These are phyloP conservation scores for Colletotrichum paranaense DNA, from an alignment of 2,329 filamentous ascomycete genomes.

Conservation along the genomic window DNA sequence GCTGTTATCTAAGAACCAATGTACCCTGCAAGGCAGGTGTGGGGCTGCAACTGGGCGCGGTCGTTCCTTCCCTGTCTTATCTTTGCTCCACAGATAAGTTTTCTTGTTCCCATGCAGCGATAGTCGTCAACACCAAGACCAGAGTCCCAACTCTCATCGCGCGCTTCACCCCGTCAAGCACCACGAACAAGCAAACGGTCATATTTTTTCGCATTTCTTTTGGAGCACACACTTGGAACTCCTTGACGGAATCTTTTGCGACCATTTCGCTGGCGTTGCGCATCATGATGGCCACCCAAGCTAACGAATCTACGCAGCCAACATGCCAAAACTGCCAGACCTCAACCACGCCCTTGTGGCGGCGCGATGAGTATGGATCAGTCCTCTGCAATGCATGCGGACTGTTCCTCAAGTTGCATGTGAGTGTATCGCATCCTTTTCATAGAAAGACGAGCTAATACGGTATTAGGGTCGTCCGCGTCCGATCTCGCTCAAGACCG, in stretches of 20 bases:
- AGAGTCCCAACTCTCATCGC: conserved; percentile 11
- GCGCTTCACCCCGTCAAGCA: conserved; percentile 48
- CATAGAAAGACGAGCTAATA: not conserved
- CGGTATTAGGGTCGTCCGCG: conserved; percentile 70
- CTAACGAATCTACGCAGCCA: conserved; percentile 79
- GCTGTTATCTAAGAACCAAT: not conserved
- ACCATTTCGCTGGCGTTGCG: conserved; percentile 14
- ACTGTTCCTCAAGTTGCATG: conserved; percentile 96
- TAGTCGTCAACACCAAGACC: not conserved
- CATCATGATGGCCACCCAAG: conserved; percentile 64
- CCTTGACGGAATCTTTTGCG: not conserved
- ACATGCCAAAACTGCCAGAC: conserved; percentile 97
- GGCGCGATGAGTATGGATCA: conserved; percentile 93
- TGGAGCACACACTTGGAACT: not conserved
- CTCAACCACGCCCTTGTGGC: conserved; percentile 96
- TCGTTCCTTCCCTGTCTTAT: conserved; percentile 8
- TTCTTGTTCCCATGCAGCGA: not conserved
- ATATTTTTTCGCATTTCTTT: not conserved
- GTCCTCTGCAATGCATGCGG: conserved; percentile 99
- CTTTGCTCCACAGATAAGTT: conserved; percentile 28
- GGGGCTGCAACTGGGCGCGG: not conserved
- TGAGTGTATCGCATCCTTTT: not conserved
- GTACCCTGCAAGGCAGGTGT: not conserved
- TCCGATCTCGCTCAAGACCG: conserved; percentile 96
- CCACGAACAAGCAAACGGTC: not conserved